Percentiles rank a stretch among this genome's conserved stretches.
Evolutionary conservation across 139 green algal species (phyloP).

Genomic region (Coelastrella sp.): DNA sequence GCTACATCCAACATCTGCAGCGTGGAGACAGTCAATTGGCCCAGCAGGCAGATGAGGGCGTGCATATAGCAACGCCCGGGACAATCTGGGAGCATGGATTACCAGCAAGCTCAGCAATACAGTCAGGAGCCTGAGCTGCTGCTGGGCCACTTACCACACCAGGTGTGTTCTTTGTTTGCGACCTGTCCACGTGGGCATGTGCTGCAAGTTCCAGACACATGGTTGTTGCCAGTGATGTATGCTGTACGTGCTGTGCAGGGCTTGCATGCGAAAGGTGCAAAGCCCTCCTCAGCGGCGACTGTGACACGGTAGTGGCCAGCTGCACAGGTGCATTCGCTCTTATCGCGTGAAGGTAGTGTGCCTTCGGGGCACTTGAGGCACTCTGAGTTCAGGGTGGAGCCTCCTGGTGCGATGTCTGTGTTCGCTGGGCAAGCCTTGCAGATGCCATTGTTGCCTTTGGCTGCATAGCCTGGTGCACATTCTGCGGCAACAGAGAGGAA

Average conservation of each 20-base stretch:
- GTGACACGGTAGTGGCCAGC: constrained; percentile 14
- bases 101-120: not conserved
- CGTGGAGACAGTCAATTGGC: no score
- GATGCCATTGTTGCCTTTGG: constrained; percentile 32
- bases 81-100: not conserved
- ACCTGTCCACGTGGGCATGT: constrained; percentile 33
- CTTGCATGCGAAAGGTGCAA: constrained; percentile 22
- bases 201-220: not conserved
- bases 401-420: constrained; percentile 17
- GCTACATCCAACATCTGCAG: no score
- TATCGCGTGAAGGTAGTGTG: not conserved
- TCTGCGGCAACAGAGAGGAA: constrained; percentile 2
- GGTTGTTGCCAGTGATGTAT: not conserved
- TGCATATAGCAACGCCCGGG: no score
- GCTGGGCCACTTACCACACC: constrained; percentile 29
- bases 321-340: constrained; percentile 14
- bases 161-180: constrained; percentile 39
- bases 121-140: no score
- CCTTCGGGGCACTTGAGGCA: constrained; percentile 27
- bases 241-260: not conserved
- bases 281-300: constrained; percentile 1
- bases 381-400: not conserved
- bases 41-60: no score
- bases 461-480: constrained; percentile 35
- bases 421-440: constrained; percentile 14